Evolutionary conservation across 495 filamentous ascomycete genomes (phyloP), one percentile per base, ranked within the genome.

Genomic region (Xylaria scruposa): DNA sequence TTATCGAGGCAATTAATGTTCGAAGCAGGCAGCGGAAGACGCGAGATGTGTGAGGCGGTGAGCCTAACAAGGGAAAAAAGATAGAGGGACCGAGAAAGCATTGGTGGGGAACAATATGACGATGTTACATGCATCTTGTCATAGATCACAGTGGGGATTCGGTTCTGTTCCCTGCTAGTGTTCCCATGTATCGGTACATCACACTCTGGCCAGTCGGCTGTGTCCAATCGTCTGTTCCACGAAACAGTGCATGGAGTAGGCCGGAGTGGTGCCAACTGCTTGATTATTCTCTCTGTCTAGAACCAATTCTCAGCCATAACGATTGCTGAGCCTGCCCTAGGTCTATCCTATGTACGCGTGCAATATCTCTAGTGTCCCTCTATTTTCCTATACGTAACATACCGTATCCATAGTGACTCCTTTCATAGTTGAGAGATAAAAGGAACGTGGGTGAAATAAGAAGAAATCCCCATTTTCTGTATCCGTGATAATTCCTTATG

Each of bases 91-190:
- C 31, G 36, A 51, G 21, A 67, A 47, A 6, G 15, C n/a, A 67
- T 24, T 40, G 42, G 49, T 67, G 65, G 65, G 36, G 60, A 44
- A 67, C 29, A 33, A 24, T n/a, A 36, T 46, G 63, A 67, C 42
- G 44, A 53, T 67, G 46, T 67, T 67, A 29, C 46, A 47, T 47
- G 63, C 46, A 47, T 67, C 63, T 67, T 21, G 63, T 67, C 63
- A 67, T 67, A 63, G 64, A 54, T 56, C 64, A 53, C 33, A 21
- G 63, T 66, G 63, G 63, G 61, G 63, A 66, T 51, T 66, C 63
- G 63, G 49, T 54, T 42, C 47, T 38, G 33, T 36, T 19, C 65
- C 65, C 47, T 67, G 65, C 49, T 40, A 51, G 44, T 36, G 24
- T 26, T 53, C 29, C 46, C 24, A 67, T 44, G 65, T 67, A 67